phyloP scores from a whole-genome alignment of 176 grass and related monocot genomes.

The Oryza rufipogon region DNA sequence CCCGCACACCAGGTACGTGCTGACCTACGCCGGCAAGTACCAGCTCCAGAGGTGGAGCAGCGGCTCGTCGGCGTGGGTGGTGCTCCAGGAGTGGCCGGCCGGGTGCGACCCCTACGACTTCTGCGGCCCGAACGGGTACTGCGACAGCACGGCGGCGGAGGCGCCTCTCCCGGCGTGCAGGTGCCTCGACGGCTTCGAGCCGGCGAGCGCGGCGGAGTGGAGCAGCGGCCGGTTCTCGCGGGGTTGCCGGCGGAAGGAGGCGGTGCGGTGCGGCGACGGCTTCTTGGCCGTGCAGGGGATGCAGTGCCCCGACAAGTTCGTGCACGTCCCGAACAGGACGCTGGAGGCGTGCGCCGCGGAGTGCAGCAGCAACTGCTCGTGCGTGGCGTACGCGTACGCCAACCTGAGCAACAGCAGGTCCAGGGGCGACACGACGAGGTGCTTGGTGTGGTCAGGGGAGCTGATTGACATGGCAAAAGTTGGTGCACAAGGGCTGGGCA shows the following conservation, averaged over 20 bases:
- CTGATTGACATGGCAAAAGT: conserved; percentile 55
- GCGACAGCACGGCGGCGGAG: conserved; percentile 21
- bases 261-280: conserved; percentile 17
- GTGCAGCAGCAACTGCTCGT: conserved; percentile 46
- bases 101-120: conserved; percentile 20
- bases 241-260: conserved; percentile 52
- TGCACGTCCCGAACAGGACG: conserved; percentile 14
- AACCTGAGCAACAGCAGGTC: conserved; percentile 45
- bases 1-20: conserved; percentile 14
- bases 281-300: conserved; percentile 42
- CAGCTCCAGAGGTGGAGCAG: conserved; percentile 21
- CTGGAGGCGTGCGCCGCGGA: conserved; percentile 44
- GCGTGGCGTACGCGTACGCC: too few relatives aligned
- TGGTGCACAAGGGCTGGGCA: not conserved
- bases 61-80: not conserved
- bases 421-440: conserved; percentile 36
- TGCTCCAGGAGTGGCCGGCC: not conserved
- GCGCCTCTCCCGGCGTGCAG: conserved; percentile 27
- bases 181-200: conserved; percentile 52
- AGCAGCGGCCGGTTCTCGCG: not conserved
- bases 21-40: conserved; percentile 28
- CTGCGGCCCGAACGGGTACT: conserved; percentile 51
- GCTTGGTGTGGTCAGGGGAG: conserved; percentile 55
- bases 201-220: conserved; percentile 28
- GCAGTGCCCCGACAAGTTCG: conserved; percentile 55